These are phyloP conservation scores for Combretum micranthum DNA, from an alignment of 345 rosid species.

Conservation along the genomic window DNA sequence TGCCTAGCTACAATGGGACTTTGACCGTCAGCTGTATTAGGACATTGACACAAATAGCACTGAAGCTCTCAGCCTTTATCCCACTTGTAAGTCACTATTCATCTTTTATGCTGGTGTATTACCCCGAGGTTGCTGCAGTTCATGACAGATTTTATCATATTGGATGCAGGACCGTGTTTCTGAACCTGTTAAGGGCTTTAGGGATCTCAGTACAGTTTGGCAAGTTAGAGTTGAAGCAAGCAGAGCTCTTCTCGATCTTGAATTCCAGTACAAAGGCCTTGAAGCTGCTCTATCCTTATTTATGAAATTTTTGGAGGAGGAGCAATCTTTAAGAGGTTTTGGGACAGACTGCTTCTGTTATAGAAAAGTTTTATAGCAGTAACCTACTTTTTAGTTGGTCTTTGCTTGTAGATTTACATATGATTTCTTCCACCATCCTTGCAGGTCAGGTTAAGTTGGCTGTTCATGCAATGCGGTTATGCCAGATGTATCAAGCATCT, in stretches of 20 bases:
- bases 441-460: slow-evolving; percentile 88
- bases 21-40: slow-evolving; percentile 89
- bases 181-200: slow-evolving; percentile 71
- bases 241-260: slow-evolving; percentile 88
- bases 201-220: slow-evolving; percentile 47
- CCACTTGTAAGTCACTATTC: slow-evolving; percentile 50
- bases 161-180: slow-evolving; percentile 65
- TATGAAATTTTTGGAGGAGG: slow-evolving; percentile 62
- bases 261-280: slow-evolving; percentile 76
- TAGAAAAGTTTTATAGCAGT: not conserved
- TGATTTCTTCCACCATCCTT: slow-evolving; percentile 11
- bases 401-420: not conserved
- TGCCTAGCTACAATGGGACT: slow-evolving; percentile 94
- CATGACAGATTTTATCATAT: slow-evolving; percentile 5
- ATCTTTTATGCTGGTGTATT: not conserved
- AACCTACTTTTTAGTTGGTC: not conserved
- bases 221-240: slow-evolving; percentile 83
- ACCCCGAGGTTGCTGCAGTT: not conserved
- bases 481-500: slow-evolving; percentile 53
- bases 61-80: slow-evolving; percentile 71
- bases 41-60: slow-evolving; percentile 75
- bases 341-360: not conserved
- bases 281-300: slow-evolving; percentile 65
- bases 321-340: slow-evolving; percentile 82
- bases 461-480: slow-evolving; percentile 69